Conservation (phyloP, 78 protist genomes). For the Salpingoeca rosetta region DNA sequence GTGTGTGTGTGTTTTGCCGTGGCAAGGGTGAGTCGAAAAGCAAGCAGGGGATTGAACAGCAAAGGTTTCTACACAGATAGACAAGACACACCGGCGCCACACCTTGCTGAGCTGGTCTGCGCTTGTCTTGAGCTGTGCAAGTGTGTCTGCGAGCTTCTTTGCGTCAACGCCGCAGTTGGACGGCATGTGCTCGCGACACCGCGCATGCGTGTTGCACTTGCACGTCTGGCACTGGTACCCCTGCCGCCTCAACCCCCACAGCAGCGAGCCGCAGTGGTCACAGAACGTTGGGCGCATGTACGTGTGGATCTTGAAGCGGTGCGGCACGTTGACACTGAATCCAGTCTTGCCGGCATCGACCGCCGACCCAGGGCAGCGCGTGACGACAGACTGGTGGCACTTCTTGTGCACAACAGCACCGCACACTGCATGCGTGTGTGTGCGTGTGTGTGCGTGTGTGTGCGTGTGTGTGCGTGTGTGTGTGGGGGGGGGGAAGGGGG, state of each 20-base stretch:
- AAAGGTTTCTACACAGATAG: too few species aligned
- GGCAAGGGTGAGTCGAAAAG: too few species aligned
- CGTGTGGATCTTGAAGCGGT: constrained; percentile 20
- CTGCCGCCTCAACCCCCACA: neutral
- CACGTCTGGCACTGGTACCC: neutral
- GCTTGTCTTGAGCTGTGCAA: neutral
- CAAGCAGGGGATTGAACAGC: too few species aligned
- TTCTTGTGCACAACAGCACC: constrained; percentile 23
- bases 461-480: neutral
- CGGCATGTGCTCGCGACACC: neutral
- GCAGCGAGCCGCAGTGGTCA: constrained; percentile 42
- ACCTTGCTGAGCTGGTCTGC: neutral
- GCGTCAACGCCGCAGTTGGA: neutral
- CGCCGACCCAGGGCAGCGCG: neutral
- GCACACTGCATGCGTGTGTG: neutral
- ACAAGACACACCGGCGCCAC: too few species aligned
- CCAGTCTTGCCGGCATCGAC: neutral
- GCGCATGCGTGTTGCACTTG: constrained; percentile 27
- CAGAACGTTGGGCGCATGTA: constrained; percentile 36
- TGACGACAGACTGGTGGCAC: constrained; percentile 18
- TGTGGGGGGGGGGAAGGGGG: neutral
- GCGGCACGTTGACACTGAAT: neutral
- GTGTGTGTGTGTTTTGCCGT: too few species aligned
- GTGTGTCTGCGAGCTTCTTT: neutral
- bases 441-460: neutral